These are phyloP conservation scores for Beauveria sp. DNA, from an alignment of 2,329 filamentous ascomycete species.

Conservation along the genomic window DNA sequence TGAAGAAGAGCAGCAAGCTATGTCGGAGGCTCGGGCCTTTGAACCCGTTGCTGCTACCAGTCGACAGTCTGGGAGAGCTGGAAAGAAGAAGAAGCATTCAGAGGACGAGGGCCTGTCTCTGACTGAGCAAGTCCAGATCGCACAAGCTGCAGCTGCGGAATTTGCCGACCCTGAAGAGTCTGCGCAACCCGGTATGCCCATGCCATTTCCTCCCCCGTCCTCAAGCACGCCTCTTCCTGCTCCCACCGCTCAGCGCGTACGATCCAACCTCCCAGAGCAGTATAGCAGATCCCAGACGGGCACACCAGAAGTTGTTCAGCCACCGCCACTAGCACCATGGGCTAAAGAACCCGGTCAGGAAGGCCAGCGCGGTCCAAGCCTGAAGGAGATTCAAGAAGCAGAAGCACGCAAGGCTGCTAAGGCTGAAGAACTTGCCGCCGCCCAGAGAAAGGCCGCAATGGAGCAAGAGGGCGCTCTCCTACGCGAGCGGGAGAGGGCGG, in stretches of 20 bases:
- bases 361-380: conserved; percentile 73
- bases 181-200: conserved; percentile 58
- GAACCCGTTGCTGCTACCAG: conserved; percentile 1
- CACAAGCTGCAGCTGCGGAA: conserved; percentile 43
- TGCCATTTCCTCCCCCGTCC: conserved; percentile 64
- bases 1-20: conserved; percentile 20
- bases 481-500: conserved; percentile 52
- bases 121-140: conserved; percentile 78
- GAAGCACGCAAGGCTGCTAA: conserved; percentile 91
- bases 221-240: conserved; percentile 79
- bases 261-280: conserved; percentile 75
- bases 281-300: conserved; percentile 66
- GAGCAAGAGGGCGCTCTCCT: conserved; percentile 67
- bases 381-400: conserved; percentile 94
- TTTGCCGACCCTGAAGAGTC: conserved; percentile 43
- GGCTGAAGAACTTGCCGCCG: conserved; percentile 72
- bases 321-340: conserved; percentile 84
- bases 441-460: conserved; percentile 66
- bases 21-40: conserved; percentile 12
- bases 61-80: conserved; percentile 9
- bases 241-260: conserved; percentile 76
- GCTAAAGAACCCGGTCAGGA: conserved; percentile 72
- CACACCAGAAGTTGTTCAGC: conserved; percentile 57
- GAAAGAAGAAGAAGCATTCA: conserved; percentile 23
- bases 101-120: conserved; percentile 51